phyloP scores from a whole-genome alignment of 495 filamentous ascomycete genomes.

The Glarea lozoyensis region DNA sequence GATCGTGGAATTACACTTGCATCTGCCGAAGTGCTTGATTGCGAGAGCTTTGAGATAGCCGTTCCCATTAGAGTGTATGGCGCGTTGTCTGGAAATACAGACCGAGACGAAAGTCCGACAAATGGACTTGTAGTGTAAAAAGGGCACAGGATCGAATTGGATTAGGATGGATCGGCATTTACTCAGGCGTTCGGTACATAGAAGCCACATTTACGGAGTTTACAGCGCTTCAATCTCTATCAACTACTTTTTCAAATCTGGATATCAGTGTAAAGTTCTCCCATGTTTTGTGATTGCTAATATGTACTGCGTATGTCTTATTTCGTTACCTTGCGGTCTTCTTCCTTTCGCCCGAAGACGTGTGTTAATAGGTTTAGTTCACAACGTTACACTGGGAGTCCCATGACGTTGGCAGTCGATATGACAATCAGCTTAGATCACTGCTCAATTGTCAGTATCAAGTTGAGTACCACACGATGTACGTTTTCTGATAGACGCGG shows the following conservation, averaged over 20 bases:
- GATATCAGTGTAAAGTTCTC: background rate
- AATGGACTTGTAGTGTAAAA: conserved; percentile 39
- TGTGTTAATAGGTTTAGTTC: too few species aligned
- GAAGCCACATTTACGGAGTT: conserved; percentile 8
- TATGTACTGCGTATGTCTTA: too few species aligned
- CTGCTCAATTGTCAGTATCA: too few species aligned
- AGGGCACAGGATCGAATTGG: background rate
- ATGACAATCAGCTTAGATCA: too few species aligned
- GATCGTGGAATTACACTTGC: conserved; percentile 63
- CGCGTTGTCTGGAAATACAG: conserved; percentile 40
- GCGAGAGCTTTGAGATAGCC: conserved; percentile 83
- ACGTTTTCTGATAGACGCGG: too few species aligned
- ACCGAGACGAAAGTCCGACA: conserved; percentile 35
- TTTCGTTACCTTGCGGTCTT: too few species aligned
- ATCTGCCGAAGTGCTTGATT: conserved; percentile 64
- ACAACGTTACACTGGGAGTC: too few species aligned
- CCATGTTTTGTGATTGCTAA: background rate
- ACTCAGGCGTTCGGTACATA: conserved; percentile 7
- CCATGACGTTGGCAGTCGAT: too few species aligned
- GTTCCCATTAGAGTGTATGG: conserved; percentile 82
- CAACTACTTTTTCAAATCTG: background rate
- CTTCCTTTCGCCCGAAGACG: too few species aligned
- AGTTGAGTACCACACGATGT: too few species aligned
- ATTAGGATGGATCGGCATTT: background rate
- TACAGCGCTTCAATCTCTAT: background rate